Evolutionary conservation across 257 asterid genomes (phyloP).

Genomic region (Lycium barbarum): DNA sequence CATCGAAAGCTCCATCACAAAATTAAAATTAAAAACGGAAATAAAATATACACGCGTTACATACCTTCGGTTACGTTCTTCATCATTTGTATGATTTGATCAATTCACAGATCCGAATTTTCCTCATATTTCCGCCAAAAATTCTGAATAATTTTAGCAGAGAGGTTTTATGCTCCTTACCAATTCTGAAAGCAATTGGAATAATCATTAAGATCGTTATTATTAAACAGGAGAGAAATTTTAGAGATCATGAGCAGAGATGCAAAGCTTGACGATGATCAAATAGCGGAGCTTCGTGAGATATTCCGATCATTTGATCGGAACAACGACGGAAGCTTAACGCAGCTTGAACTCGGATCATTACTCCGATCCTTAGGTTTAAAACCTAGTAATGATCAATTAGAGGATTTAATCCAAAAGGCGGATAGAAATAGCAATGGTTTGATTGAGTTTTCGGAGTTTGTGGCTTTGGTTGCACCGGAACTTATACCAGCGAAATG

Average conservation of each 20-base stretch:
- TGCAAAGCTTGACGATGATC: conserved; percentile 65
- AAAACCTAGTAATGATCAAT: conserved; percentile 72
- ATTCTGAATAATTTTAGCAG: conserved; percentile 11
- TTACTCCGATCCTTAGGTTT: conserved; percentile 68
- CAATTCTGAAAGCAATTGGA: not conserved
- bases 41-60: not conserved
- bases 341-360: conserved; percentile 77
- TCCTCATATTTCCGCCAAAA: not conserved
- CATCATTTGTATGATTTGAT: not conserved
- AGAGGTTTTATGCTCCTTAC: not conserved
- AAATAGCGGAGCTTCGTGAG: conserved; percentile 71
- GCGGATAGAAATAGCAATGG: conserved; percentile 75
- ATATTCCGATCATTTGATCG: conserved; percentile 74
- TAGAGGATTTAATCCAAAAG: conserved; percentile 65
- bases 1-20: not conserved
- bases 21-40: not conserved
- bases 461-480: conserved; percentile 78
- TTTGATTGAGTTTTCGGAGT: conserved; percentile 78
- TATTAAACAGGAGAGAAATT: not conserved
- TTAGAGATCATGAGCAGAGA: conserved; percentile 45
- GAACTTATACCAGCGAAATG: conserved; percentile 67
- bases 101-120: not conserved
- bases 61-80: conserved; percentile 20
- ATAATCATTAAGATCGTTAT: not conserved
- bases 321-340: conserved; percentile 77